Base-by-base conservation (phyloP, 2,329 filamentous ascomycete genomes). In the Trichoderma breve region DNA sequence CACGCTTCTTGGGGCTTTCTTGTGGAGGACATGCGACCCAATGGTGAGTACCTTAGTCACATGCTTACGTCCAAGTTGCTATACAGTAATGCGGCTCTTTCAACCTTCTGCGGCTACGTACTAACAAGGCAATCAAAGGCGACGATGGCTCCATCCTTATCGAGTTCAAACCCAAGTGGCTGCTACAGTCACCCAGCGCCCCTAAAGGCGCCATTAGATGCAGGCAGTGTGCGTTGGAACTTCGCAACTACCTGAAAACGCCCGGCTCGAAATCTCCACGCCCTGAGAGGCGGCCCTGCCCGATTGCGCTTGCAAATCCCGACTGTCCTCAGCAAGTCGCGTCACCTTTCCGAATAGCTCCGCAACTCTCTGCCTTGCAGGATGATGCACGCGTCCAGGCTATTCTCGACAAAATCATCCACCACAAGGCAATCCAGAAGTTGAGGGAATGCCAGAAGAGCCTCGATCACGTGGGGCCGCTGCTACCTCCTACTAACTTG, bases 91-190 rank as follows among this genome's bases (percentile, higher is more conserved):
- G 39, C 39, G 39, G 39, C 39, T 43, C 39, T 34, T 32, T 60
- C 30, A 55, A 32, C 47, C 60, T 58, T 34, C 28, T 32, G 53
- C 64, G 34, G 68, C 51, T 66, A 70, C 39, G 64, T 68, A 66
- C 73, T 58, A 43, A 43, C n/a, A 72, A 18, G 7, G 28, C 60
- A 14, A n/a, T 66, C 26, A 79, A 26, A 58, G 79, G 80, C 71
- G 72, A 76, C 15, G 75, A 78, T 26, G 76, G 77, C n/a, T 78
- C 75, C 71, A 71, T 80, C 32, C 79, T 92, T 36, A 83, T 93
- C 71, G 92, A 95, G 79, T 92, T 95, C 82, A 96, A 96, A 79
- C 93, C 93, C 15, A 96, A 96, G 81, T 96, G 93, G 93, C 87
- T 96, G 30, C 83, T 86, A 9, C 92, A 94, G 79, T 95, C 92